These are phyloP conservation scores for Lobosporangium transversale DNA, from an alignment of 192 early-diverging fungal genomes.

Conservation along the genomic window DNA sequence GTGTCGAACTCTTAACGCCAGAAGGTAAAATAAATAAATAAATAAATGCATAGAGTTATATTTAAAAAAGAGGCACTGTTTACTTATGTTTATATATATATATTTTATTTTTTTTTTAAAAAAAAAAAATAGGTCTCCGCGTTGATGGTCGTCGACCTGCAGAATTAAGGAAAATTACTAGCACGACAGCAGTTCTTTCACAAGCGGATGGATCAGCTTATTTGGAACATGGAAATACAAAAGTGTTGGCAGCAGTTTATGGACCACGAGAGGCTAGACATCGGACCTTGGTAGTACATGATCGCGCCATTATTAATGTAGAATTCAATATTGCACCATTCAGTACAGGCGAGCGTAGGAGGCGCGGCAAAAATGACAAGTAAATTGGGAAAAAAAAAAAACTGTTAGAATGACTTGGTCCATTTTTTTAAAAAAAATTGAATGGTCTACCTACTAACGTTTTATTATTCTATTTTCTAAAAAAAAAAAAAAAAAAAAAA, in stretches of 20 bases:
- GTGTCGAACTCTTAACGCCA: conserved; percentile 57
- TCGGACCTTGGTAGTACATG: conserved; percentile 65
- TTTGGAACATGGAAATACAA: conserved; percentile 96
- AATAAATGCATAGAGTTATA: too few relatives aligned
- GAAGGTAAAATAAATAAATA: conserved; percentile 53
- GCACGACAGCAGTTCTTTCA: conserved; percentile 78
- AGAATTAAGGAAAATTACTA: conserved; percentile 87
- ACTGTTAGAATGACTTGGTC: too few relatives aligned
- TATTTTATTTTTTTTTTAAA: background rate
- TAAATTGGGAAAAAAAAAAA: too few relatives aligned
- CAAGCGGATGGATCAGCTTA: conserved; percentile 95
- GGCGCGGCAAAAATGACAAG: conserved; percentile 89
- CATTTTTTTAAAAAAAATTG: too few relatives aligned
- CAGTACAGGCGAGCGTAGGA: conserved; percentile 86
- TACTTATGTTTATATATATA: too few relatives aligned
- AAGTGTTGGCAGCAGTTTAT: conserved; percentile 89
- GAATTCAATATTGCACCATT: conserved; percentile 94
- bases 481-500: too few relatives aligned
- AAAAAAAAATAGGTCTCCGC: conserved; percentile 85
- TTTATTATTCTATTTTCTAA: too few relatives aligned
- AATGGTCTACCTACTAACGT: too few relatives aligned
- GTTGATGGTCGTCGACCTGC: conserved; percentile 90
- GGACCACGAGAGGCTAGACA: conserved; percentile 88
- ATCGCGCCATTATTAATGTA: conserved; percentile 85
- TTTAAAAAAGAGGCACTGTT: too few relatives aligned